Conservation (phyloP, 352 stramenopile genomes). For the Phytophthora macrochlamydospora region DNA sequence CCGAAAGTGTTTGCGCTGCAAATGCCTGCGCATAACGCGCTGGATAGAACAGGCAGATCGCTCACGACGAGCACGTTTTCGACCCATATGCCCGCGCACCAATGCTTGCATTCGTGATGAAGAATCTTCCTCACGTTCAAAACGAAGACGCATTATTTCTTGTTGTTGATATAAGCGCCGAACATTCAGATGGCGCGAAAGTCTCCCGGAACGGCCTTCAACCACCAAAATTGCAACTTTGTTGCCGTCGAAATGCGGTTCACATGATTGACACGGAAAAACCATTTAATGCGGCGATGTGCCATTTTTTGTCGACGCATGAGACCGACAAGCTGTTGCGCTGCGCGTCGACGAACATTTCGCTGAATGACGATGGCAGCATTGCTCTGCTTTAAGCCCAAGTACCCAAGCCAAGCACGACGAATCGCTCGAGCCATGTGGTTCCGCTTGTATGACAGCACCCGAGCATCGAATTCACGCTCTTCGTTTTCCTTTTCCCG, state of each 20-base stretch:
- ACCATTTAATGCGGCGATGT: slow-evolving; percentile 83
- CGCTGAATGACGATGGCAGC: slow-evolving; percentile 56
- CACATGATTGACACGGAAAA: slow-evolving; percentile 62
- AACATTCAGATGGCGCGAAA: slow-evolving; percentile 49
- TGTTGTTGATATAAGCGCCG: slow-evolving; percentile 19
- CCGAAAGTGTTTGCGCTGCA: slow-evolving; percentile 45
- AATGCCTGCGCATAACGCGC: slow-evolving; percentile 36
- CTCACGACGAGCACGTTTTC: slow-evolving; percentile 40
- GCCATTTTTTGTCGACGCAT: slow-evolving; percentile 48
- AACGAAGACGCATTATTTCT: slow-evolving; percentile 17
- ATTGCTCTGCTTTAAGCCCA: slow-evolving; percentile 21
- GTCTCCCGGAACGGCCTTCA: slow-evolving; percentile 49
- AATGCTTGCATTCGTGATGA: slow-evolving; percentile 59
- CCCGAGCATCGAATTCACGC: slow-evolving; percentile 40
- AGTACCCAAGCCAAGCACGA: slow-evolving; percentile 40
- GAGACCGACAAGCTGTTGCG: slow-evolving; percentile 34
- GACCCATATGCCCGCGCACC: slow-evolving; percentile 49
- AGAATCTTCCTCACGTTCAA: slow-evolving; percentile 32
- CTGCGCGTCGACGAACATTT: slow-evolving; percentile 33
- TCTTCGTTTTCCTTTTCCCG: slow-evolving; percentile 74
- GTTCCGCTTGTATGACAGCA: slow-evolving; percentile 49
- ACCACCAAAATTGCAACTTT: slow-evolving; percentile 78
- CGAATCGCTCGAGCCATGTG: slow-evolving; percentile 55
- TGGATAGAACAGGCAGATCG: slow-evolving; percentile 58
- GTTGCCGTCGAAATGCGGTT: slow-evolving; percentile 42